These are phyloP conservation scores for Podila minutissima DNA, from an alignment of 192 early-diverging fungal genomes.

Conservation along the genomic window DNA sequence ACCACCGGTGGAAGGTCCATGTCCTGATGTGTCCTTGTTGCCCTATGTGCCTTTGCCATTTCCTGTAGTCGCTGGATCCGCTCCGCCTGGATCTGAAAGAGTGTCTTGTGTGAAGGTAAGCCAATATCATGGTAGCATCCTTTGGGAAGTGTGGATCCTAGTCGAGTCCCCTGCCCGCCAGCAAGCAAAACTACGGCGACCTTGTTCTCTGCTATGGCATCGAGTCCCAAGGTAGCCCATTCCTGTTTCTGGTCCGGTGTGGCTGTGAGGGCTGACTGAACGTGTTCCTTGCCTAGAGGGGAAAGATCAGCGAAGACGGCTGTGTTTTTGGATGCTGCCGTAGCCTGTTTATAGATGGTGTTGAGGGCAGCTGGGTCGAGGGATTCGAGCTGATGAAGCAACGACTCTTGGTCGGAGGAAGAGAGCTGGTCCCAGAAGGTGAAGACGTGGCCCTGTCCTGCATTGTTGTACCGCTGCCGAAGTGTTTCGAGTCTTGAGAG, in stretches of 20 bases:
- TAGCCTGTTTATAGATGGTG: slow-evolving; percentile 75
- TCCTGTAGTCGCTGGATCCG: slow-evolving; percentile 86
- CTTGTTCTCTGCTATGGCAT: slow-evolving; percentile 80
- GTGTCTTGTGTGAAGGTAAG: slow-evolving; percentile 85
- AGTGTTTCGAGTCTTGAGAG: slow-evolving; percentile 12
- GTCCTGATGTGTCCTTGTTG: not conserved
- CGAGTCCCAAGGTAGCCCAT: slow-evolving; percentile 77
- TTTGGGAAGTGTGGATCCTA: slow-evolving; percentile 81
- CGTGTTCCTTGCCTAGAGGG: slow-evolving; percentile 72
- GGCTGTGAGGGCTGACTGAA: slow-evolving; percentile 60
- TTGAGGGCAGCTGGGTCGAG: slow-evolving; percentile 83
- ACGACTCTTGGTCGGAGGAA: slow-evolving; percentile 56
- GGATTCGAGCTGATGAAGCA: slow-evolving; percentile 71
- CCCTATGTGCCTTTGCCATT: slow-evolving; percentile 48
- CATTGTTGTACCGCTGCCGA: slow-evolving; percentile 56
- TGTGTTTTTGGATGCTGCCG: slow-evolving; percentile 32
- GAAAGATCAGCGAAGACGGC: slow-evolving; percentile 54
- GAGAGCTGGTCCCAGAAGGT: slow-evolving; percentile 77
- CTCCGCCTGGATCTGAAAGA: slow-evolving; percentile 93
- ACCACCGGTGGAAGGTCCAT: slow-evolving; percentile 28
- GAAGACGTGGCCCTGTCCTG: slow-evolving; percentile 89
- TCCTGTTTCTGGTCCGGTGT: slow-evolving; percentile 50
- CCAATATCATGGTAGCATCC: slow-evolving; percentile 91
- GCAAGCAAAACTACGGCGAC: slow-evolving; percentile 93
- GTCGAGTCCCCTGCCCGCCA: slow-evolving; percentile 85